Base-by-base conservation (phyloP, 495 filamentous ascomycete species). In the Penicillium macrosclerotiorum region DNA sequence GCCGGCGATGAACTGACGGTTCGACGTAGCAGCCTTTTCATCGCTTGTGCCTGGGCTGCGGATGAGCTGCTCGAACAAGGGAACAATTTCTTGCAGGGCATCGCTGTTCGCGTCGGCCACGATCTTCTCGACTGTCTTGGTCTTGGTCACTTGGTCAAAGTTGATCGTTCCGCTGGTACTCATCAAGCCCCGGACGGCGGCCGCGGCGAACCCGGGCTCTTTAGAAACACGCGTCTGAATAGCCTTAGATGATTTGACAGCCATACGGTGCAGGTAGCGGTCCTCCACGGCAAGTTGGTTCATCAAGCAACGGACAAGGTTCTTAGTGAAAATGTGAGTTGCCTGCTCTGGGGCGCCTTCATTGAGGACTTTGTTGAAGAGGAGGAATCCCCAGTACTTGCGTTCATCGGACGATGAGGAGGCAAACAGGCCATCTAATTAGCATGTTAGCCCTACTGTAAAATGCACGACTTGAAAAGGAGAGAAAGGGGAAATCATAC, bases 301-400 rank as follows among this genome's bases (percentile, higher is more conserved):
- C 64, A 85, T 87, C 34, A 96, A 64, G 57, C 84, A 92, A 26
- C 83, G 78, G 68, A 94, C 82, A 6, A 95, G 68, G 52, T 94
- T 93, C 44, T 83, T 82, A 47, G 84, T 89, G 67, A 96, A 94
- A 3, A 95, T 66, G 2, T 60, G 49, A 16, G 71, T 59, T 11
- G 85, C 64, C 23, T 75, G 55, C 30, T 77, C 60, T 2, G 64
- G 57, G 2, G 71, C 66, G 31, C 68, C 67, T 30, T 69, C 65
- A 30, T 78, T 72, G 14, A 96, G 62, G 20, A 89, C 70, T 45
- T 86, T 86, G 45, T 81, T 75, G 50, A 96, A 87, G 16, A 98
- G 80, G 39, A 88, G 79, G 61, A 98, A 90, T 3, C 94, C 93
- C 69, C 86, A 88, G 57, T 86, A 88, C 63, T 96, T 96, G 34